Percentiles rank a stretch among this genome's conserved stretches.
These are phyloP conservation scores for Podospora tetraspora DNA, from an alignment of 495 filamentous ascomycete species.

Conservation along the genomic window DNA sequence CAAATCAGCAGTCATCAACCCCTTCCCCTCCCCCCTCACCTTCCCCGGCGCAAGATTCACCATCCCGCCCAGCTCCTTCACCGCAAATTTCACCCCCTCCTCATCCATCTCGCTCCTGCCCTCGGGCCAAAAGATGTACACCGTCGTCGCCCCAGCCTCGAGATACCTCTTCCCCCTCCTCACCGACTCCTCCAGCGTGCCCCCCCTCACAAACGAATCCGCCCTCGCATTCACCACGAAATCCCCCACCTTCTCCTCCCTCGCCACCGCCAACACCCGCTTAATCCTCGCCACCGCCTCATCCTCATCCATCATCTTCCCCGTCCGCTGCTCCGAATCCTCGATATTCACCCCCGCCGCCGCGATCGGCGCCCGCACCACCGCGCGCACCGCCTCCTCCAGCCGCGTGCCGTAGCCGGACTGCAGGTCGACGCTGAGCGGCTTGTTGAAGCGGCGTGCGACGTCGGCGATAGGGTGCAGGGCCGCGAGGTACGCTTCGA, in stretches of 20 bases:
- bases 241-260: constrained; percentile 39
- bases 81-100: constrained; percentile 35
- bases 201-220: constrained; percentile 35
- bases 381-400: constrained; percentile 32
- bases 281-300: constrained; percentile 39
- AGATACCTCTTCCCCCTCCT: constrained; percentile 41
- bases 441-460: constrained; percentile 27
- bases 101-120: constrained; percentile 22
- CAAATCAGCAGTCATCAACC: constrained; percentile 30
- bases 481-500: constrained; percentile 31
- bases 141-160: constrained; percentile 44
- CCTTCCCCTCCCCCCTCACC: constrained; percentile 21
- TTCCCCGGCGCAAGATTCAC: constrained; percentile 23
- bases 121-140: constrained; percentile 38
- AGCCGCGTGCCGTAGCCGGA: constrained; percentile 46
- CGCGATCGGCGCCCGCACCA: constrained; percentile 35
- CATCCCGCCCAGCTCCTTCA: constrained; percentile 27
- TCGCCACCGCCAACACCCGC: constrained; percentile 27
- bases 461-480: constrained; percentile 28
- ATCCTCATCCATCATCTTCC: constrained; percentile 27
- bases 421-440: constrained; percentile 49
- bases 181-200: constrained; percentile 39
- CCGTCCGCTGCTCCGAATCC: constrained; percentile 35
- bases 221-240: constrained; percentile 49
- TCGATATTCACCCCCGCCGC: constrained; percentile 51